Evolutionary conservation across 164 flowering plant species (phyloP).

Genomic region (Aristolochia californica): DNA sequence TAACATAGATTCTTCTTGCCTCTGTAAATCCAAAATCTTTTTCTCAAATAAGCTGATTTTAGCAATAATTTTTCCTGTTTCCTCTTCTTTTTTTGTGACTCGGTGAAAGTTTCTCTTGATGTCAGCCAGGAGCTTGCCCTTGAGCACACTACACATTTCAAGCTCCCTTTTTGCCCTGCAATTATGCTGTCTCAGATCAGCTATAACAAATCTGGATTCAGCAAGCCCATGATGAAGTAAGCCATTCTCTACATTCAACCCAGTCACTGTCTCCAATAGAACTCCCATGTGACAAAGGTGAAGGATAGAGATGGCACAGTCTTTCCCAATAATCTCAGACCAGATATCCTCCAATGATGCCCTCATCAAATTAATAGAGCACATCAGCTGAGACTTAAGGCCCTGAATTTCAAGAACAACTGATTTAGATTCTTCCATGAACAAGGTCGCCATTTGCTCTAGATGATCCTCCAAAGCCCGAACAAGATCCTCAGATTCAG

Average conservation of each 20-base stretch:
- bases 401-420: constrained; percentile 30
- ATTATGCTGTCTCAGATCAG: constrained; percentile 62
- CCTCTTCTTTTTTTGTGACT: constrained; percentile 58
- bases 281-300: constrained; percentile 89
- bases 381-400: constrained; percentile 38
- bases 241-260: constrained; percentile 81
- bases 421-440: constrained; percentile 29
- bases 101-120: constrained; percentile 64
- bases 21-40: constrained; percentile 55
- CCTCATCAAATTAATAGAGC: constrained; percentile 30
- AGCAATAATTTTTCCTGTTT: constrained; percentile 39
- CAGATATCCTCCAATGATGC: constrained; percentile 74
- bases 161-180: constrained; percentile 54
- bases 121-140: constrained; percentile 72
- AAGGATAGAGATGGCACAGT: constrained; percentile 70
- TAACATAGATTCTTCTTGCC: constrained; percentile 75
- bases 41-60: constrained; percentile 56
- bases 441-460: constrained; percentile 22
- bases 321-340: constrained; percentile 81
- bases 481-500: constrained; percentile 26
- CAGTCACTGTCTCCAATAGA: constrained; percentile 64
- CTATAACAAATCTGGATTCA: constrained; percentile 51
- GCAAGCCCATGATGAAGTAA: constrained; percentile 66
- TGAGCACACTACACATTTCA: constrained; percentile 51
- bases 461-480: constrained; percentile 40